Evolutionary conservation across 257 asterid genomes (phyloP).

Genomic region (Solanum appendiculatum): DNA sequence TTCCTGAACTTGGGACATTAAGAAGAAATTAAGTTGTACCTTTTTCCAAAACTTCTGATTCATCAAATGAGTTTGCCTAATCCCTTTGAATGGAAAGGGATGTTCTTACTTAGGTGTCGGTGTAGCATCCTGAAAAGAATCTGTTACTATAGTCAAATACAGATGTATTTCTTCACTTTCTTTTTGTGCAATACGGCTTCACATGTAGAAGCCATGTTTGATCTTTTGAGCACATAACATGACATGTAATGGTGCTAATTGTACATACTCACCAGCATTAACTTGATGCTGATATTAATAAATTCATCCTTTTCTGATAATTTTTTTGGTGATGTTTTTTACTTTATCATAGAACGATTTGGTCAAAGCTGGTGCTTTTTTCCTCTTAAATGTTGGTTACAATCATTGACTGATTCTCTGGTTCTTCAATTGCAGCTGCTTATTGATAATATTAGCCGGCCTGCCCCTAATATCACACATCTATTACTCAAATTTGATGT

Average conservation of each 20-base stretch:
- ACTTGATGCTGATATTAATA: not conserved
- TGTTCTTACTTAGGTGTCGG: not conserved
- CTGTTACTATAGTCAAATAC: not conserved
- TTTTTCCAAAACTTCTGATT: not conserved
- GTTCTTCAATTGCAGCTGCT: constrained; percentile 57
- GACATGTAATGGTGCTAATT: not conserved
- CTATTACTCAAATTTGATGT: constrained; percentile 85
- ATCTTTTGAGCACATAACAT: not conserved
- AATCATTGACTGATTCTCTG: not conserved
- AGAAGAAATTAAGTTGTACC: not conserved
- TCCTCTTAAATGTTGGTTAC: not conserved
- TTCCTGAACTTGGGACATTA: not conserved
- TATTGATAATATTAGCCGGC: constrained; percentile 73
- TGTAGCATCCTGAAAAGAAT: not conserved
- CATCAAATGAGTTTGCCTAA: not conserved
- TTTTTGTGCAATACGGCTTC: not conserved
- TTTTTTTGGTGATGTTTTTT: not conserved
- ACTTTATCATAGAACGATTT: not conserved
- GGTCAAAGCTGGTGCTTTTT: not conserved
- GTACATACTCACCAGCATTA: not conserved
- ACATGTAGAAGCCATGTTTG: not conserved
- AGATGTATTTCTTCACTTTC: not conserved
- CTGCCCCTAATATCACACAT: constrained; percentile 85
- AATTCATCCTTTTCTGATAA: not conserved
- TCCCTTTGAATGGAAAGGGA: not conserved